Percentiles rank a stretch among this genome's conserved stretches.
Evolutionary conservation across 2,329 filamentous ascomycete species (phyloP).

Genomic region (Mycosphaerella sp.): DNA sequence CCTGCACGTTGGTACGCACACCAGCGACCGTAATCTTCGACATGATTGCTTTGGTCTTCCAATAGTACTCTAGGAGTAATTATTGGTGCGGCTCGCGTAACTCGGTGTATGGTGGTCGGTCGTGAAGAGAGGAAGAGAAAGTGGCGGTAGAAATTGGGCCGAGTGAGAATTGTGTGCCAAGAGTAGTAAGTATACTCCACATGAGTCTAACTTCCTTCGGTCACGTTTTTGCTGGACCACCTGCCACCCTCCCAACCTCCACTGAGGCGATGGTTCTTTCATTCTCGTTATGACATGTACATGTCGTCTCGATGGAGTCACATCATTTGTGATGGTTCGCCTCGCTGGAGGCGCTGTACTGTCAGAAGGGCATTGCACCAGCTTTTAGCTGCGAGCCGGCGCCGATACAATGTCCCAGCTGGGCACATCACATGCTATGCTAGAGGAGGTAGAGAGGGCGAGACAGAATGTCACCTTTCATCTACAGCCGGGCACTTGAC

Average conservation of each 20-base stretch:
- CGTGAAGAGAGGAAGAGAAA: constrained; percentile 10
- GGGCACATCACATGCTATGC: constrained; percentile 1
- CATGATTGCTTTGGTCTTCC: constrained; percentile 53
- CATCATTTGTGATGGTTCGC: no score
- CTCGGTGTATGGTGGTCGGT: constrained; percentile 15
- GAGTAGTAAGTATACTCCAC: not conserved
- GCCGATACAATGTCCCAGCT: not conserved
- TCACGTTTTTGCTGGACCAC: no score
- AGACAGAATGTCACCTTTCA: not conserved
- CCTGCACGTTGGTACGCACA: constrained; percentile 90
- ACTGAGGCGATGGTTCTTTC: no score
- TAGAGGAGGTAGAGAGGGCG: not conserved
- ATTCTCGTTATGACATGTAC: no score
- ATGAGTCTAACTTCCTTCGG: not conserved
- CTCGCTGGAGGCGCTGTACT: not conserved
- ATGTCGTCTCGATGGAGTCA: no score
- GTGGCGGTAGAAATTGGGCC: constrained; percentile 7
- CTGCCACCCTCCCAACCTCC: no score
- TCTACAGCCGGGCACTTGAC: not conserved
- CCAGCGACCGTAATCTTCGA: constrained; percentile 84
- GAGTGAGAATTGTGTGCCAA: constrained; percentile 6
- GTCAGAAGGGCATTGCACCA: no score
- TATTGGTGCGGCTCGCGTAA: constrained; percentile 36
- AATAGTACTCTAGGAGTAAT: constrained; percentile 32
- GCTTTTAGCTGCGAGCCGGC: not conserved